These are phyloP conservation scores for Vanilla planifolia DNA, from an alignment of 106 monocot species.

Conservation along the genomic window DNA sequence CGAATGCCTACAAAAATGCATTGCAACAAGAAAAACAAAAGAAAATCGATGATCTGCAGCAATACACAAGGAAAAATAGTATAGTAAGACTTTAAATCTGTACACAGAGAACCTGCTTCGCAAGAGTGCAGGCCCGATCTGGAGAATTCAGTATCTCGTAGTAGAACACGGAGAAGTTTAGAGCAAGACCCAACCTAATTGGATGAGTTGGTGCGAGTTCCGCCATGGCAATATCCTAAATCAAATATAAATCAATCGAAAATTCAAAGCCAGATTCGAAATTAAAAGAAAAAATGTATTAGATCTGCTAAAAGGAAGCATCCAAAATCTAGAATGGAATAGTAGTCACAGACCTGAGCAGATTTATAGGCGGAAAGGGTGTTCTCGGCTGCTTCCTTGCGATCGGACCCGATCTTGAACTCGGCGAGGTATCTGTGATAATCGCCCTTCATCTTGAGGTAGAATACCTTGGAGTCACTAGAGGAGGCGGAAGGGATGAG, in stretches of 20 bases:
- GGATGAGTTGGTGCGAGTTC: constrained; percentile 23
- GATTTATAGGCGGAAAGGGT: constrained; percentile 20
- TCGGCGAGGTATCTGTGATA: constrained; percentile 23
- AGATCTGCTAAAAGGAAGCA: background rate
- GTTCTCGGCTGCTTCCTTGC: constrained; percentile 23
- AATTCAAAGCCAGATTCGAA: background rate
- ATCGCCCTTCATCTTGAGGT: constrained; percentile 32
- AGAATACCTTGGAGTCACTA: constrained; percentile 24
- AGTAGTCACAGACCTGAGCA: constrained; percentile 13
- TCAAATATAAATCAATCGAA: background rate
- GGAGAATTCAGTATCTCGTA: constrained; percentile 25
- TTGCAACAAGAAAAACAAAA: background rate
- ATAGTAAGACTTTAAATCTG: no score
- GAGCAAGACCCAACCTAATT: constrained; percentile 18
- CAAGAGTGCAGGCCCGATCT: constrained; percentile 21
- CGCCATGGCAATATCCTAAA: constrained; percentile 20
- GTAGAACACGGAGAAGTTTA: constrained; percentile 29
- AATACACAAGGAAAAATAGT: no score
- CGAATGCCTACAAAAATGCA: background rate
- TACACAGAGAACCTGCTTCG: constrained; percentile 15
- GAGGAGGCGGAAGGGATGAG: constrained; percentile 18
- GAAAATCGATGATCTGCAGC: no score
- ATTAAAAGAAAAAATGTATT: background rate
- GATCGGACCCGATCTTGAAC: constrained; percentile 24
- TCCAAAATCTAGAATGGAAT: background rate